Conservation (phyloP, 768 basidiomycete species). For the Mrakia gelida region DNA sequence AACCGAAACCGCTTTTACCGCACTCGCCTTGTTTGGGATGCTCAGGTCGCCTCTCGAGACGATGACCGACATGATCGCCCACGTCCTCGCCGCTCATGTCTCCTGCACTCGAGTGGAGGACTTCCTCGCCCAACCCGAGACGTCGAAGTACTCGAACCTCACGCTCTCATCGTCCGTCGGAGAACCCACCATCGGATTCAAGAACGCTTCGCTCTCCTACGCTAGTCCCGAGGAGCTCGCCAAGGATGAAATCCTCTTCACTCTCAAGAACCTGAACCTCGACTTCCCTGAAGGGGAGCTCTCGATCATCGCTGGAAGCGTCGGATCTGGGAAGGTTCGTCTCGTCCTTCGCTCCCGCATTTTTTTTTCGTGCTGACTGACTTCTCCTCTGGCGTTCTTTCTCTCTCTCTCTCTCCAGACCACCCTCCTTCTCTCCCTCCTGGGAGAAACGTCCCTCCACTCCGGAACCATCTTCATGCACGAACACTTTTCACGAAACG, state of each 20-base stretch:
- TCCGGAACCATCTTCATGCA: conserved; percentile 21
- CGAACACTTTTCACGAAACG: conserved; percentile 13
- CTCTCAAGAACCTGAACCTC: conserved; percentile 37
- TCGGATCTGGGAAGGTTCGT: conserved; percentile 38
- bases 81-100: conserved; percentile 42
- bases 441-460: conserved; percentile 37
- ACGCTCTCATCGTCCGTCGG: neutral
- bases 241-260: conserved; percentile 29
- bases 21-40: conserved; percentile 48
- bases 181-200: conserved; percentile 26
- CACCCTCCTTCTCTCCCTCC: conserved; percentile 36
- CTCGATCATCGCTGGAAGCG: conserved; percentile 39
- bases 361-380: no score
- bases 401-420: conserved; percentile 26
- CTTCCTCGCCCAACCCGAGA: conserved; percentile 47
- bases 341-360: neutral
- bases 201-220: conserved; percentile 41
- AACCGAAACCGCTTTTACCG: conserved; percentile 48
- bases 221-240: conserved; percentile 33
- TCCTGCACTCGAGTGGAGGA: conserved; percentile 42
- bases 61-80: conserved; percentile 38
- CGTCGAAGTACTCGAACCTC: conserved; percentile 44
- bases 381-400: neutral
- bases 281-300: conserved; percentile 37
- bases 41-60: conserved; percentile 45